Evolutionary conservation across 75 land plant genomes (phyloP).

Genomic region (Pinus taeda): DNA sequence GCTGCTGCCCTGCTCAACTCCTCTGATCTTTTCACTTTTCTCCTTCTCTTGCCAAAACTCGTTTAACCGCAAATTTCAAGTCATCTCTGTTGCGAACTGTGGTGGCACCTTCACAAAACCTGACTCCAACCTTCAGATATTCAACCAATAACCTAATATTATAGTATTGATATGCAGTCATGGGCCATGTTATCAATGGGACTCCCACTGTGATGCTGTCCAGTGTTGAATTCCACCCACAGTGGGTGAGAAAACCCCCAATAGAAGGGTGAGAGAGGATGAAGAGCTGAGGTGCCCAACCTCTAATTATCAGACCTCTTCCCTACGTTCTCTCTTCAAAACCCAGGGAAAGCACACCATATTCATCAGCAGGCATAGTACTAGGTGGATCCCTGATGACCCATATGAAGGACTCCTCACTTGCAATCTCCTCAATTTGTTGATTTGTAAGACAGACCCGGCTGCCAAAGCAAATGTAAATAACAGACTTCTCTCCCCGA

Average conservation of each 20-base stretch:
- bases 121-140: background rate
- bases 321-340: slow-evolving; percentile 4
- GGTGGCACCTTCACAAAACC: background rate
- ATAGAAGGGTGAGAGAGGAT: slow-evolving; percentile 16
- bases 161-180: background rate
- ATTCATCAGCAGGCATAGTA: too few relatives aligned
- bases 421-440: background rate
- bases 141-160: background rate
- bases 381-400: background rate
- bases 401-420: background rate
- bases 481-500: background rate
- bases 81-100: background rate
- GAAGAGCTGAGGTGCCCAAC: slow-evolving; percentile 17
- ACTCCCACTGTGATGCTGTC: slow-evolving; percentile 12
- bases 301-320: slow-evolving; percentile 8
- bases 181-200: background rate
- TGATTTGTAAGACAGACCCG: too few relatives aligned
- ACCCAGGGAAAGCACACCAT: background rate
- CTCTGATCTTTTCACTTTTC: background rate
- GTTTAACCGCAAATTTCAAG: background rate
- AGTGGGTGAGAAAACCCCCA: slow-evolving; percentile 15
- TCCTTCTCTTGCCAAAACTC: background rate
- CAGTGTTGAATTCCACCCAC: slow-evolving; percentile 20
- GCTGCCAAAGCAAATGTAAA: background rate
- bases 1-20: background rate